A percentile compares a stretch with the other conserved stretches of the same genome.
These are phyloP conservation scores for Colletotrichum phormii DNA, from an alignment of 2,329 filamentous ascomycete species.

Conservation along the genomic window DNA sequence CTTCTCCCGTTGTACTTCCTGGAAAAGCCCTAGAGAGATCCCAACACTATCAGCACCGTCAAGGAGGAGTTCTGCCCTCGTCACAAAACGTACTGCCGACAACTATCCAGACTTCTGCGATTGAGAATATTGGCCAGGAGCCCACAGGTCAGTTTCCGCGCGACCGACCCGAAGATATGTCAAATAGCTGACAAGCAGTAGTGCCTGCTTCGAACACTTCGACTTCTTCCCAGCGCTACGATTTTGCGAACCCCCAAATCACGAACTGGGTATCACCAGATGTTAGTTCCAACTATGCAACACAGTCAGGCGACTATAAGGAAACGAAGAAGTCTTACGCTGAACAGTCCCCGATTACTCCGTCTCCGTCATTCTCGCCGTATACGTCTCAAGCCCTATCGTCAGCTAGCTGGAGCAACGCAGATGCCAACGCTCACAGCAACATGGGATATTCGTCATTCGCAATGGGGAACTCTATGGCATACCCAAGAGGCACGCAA, in stretches of 20 bases:
- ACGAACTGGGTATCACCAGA: slow-evolving; percentile 60
- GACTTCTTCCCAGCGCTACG: slow-evolving; percentile 45
- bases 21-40: slow-evolving; percentile 56
- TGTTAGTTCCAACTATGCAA: slow-evolving; percentile 49
- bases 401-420: slow-evolving; percentile 55
- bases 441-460: slow-evolving; percentile 59
- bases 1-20: slow-evolving; percentile 59
- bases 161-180: neutral
- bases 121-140: slow-evolving; percentile 52
- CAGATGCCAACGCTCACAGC: slow-evolving; percentile 54
- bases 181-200: slow-evolving; percentile 41
- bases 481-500: slow-evolving; percentile 43
- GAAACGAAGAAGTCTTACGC: slow-evolving; percentile 62
- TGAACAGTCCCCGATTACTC: slow-evolving; percentile 62
- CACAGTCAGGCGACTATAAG: slow-evolving; percentile 56
- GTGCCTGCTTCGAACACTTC: slow-evolving; percentile 51
- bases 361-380: slow-evolving; percentile 61
- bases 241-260: slow-evolving; percentile 51
- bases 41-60: slow-evolving; percentile 53
- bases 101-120: slow-evolving; percentile 52
- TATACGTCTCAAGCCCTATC: slow-evolving; percentile 57
- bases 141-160: slow-evolving; percentile 54
- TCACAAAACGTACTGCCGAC: slow-evolving; percentile 59
- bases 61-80: slow-evolving; percentile 57
- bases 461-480: slow-evolving; percentile 53